These are phyloP conservation scores for Ophiorrhiza pumila DNA, from an alignment of 257 asterid species.

Conservation along the genomic window DNA sequence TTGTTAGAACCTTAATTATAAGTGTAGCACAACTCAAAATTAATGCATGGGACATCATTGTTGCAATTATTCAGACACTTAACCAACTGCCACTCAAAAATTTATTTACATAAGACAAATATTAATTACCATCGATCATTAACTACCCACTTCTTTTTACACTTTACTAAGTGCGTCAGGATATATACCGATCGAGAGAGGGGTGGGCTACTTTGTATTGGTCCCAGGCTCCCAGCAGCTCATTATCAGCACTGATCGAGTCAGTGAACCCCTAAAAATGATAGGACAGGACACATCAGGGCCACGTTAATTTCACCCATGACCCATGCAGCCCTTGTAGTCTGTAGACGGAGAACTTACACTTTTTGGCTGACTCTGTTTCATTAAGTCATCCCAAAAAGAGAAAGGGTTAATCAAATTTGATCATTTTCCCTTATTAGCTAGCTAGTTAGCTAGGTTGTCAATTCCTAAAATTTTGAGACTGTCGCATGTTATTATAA, in stretches of 20 bases:
- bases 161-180: background rate
- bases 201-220: background rate
- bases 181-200: too few species aligned
- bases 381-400: background rate
- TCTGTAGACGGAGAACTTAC: background rate
- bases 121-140: slow-evolving; percentile 20
- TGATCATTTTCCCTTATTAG: too few species aligned
- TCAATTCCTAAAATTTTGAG: too few species aligned
- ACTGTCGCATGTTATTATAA: too few species aligned
- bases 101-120: slow-evolving; percentile 25
- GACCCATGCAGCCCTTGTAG: too few species aligned
- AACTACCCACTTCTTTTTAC: slow-evolving; percentile 4
- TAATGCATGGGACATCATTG: slow-evolving; percentile 12
- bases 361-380: slow-evolving; percentile 1
- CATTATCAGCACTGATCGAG: background rate
- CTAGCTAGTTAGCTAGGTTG: background rate
- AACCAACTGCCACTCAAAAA: slow-evolving; percentile 25
- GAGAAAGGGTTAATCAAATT: too few species aligned
- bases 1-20: background rate
- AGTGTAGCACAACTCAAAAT: background rate
- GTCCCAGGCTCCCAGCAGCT: slow-evolving; percentile 2
- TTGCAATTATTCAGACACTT: slow-evolving; percentile 22
- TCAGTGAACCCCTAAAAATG: background rate
- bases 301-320: too few species aligned
- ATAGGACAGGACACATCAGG: slow-evolving; percentile 1